Evolutionary conservation across 129 eudicot genomes (phyloP), one percentile per base, ranked within the genome.

Genomic region (Flaveria sonorensis): DNA sequence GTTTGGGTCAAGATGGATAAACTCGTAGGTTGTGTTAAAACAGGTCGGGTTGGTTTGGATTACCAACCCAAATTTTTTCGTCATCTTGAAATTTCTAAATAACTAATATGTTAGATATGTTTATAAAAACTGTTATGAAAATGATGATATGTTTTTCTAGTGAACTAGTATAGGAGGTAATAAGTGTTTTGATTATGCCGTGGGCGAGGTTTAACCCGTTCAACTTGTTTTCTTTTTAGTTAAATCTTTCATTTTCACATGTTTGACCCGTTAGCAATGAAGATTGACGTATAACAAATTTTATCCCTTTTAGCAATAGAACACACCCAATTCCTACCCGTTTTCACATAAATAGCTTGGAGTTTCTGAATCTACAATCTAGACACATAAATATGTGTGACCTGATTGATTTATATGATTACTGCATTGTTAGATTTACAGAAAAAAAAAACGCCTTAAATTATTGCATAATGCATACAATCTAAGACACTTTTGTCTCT

Each of bases 331-430:
- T 3, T 28, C 55, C 55, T n/a, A 51, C 76, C 47, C 6, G 30
- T 28, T 71, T 28, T 71, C 63, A 51, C 14, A 18, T n/a, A 8
- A 51, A 48, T 19, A 45, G 64, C 7, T 20, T 71, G 62, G 28
- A 50, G 30, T 71, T 26, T 51, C 24, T 11, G 10, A 21, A 2
- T 50, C 12, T 60, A 11, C 13, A 6, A 52, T 52, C 16, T 66
- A 36, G 15, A 66, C 11, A 23, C 30, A 40, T 67, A 30, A 52
- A 66, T 10, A 26, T 15, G 1, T 68, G 36, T 68, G 66, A 77
- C 15, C 20, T 69, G 68, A 18, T 73, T 57, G 36, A 26, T 59
- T 18, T 57, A 68, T 47, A 68, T 56, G 57, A 77, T 68, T 68
- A 39, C 18, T 56, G n/a, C 56, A 39, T 15, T 10, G 14, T 43